phyloP scores from a whole-genome alignment of 345 rosid genomes.

The Rhizophora apiculata region DNA sequence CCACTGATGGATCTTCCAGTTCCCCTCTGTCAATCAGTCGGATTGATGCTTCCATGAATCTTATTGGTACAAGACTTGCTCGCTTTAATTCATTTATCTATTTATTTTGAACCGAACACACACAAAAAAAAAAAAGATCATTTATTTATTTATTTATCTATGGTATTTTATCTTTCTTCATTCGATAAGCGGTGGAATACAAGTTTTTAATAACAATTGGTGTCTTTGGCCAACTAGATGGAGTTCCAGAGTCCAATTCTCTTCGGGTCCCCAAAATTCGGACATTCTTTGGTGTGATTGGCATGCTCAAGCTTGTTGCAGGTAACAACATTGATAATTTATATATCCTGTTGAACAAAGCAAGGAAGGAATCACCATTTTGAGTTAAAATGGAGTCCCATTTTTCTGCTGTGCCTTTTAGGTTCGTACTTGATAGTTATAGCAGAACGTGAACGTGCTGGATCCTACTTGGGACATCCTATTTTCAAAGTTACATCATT shows the following conservation, averaged over 20 bases:
- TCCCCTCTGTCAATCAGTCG: constrained; percentile 65
- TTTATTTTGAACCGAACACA: too few relatives aligned
- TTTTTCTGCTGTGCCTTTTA: constrained; percentile 17
- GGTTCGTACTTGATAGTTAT: constrained; percentile 87
- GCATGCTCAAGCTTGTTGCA: constrained; percentile 90
- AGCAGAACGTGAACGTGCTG: constrained; percentile 72
- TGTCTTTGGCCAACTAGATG: constrained; percentile 32
- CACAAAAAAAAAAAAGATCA: too few relatives aligned
- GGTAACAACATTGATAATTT: constrained; percentile 33
- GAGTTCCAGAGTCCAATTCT: constrained; percentile 58
- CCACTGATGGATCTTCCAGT: constrained; percentile 76
- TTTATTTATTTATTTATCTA: constrained; percentile 3
- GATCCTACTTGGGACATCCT: constrained; percentile 77
- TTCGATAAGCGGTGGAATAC: background rate
- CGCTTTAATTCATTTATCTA: background rate
- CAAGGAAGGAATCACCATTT: background rate
- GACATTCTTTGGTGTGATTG: constrained; percentile 72
- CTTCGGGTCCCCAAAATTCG: constrained; percentile 82
- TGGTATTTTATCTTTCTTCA: background rate
- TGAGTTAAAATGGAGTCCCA: too few relatives aligned
- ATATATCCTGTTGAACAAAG: background rate
- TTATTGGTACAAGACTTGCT: constrained; percentile 42
- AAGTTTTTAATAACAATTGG: too few relatives aligned
- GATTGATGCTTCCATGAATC: constrained; percentile 71
- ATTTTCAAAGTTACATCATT: constrained; percentile 71